Evolutionary conservation across 2,329 filamentous ascomycete genomes (phyloP), one percentile per base, ranked within the genome.

Genomic region (Ilyonectria mors-panacis): DNA sequence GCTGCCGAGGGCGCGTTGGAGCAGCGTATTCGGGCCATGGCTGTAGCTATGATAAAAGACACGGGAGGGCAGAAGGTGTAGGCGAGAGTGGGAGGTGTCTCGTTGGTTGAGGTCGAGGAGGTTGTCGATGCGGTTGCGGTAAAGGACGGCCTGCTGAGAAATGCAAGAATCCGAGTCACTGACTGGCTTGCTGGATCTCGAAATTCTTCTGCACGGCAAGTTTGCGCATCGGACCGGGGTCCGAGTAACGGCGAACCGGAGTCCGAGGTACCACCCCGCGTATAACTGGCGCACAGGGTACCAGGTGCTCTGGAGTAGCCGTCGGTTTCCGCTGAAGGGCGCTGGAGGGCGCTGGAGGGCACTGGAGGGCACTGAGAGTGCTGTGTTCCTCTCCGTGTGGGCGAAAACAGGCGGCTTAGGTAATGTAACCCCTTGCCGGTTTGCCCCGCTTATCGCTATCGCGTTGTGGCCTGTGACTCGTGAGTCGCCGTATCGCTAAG

Each of bases 21-120:
- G 73, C 85, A 87, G 56, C 75, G 78, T 66, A 81, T 47, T 28
- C 76, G 68, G 17, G 74, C 66, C 82, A 84, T 83, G 17, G n/a
- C 63, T 54, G 47, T 39, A 26, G 10, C 47, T 54, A 37, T 45
- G 56, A 44, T 44, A 55, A 42, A 10, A 1, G 37, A 45, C 53
- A 64, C 53, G 66, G 48, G 42, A 42, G 15, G 33, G 17, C 19
- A 28, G 26, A 37, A 12, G 35, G 23, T 17, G 39, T 35, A 17
- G 23, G 53, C n/a, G 19, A 19, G 17, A 58, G 61, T 54, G 19
- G n/a, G 21, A 37, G 60, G 50, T 23, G 15, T 44, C 42, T 48
- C 53, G 59, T 59, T 59, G 70, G 56, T 56, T 60, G 66, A 50
- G 54, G 44, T 61, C 17, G 28, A 42, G 54, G 59, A 69, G 54